A percentile compares a stretch with the other conserved stretches of the same genome.
Conservation (phyloP, 139 green algal genomes). For the Chlorella sorokiniana region DNA sequence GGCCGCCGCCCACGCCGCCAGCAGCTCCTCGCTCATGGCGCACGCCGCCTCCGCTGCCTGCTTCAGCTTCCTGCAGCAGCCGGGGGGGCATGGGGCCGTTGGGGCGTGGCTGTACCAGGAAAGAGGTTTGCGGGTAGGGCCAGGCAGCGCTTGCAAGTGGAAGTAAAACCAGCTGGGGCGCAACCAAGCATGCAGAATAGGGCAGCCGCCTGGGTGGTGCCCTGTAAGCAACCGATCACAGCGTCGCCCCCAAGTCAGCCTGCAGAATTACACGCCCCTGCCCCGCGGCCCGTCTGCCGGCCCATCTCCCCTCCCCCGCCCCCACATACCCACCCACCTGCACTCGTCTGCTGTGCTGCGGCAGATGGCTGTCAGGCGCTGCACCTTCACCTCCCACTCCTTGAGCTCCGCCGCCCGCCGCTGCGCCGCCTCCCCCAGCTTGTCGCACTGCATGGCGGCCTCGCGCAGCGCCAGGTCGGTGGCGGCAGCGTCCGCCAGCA, state of each 20-base stretch:
- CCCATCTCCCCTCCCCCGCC: background rate
- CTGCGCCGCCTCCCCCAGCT: background rate
- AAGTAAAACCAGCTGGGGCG: no score
- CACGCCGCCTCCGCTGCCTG: constrained; percentile 32
- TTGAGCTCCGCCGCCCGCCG: background rate
- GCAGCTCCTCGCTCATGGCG: constrained; percentile 11
- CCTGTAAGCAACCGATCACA: no score
- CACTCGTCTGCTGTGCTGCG: background rate
- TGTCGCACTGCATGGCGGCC: constrained; percentile 13
- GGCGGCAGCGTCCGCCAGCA: background rate
- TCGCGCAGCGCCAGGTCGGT: constrained; percentile 18
- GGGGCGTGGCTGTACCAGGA: background rate
- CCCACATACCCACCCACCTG: background rate
- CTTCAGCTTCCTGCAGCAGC: constrained; percentile 19
- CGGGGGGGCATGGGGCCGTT: background rate
- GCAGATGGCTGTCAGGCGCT: background rate
- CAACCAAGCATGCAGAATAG: no score
- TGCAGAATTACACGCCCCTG: no score
- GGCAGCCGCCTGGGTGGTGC: no score
- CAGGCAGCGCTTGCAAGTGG: no score
- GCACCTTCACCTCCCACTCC: background rate
- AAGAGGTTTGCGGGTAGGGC: no score
- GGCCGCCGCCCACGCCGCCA: background rate
- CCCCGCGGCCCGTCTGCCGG: no score
- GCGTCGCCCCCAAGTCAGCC: no score